These are phyloP conservation scores for Hanseniaspora guilliermondii DNA, from an alignment of 805 yeast species.

Conservation along the genomic window DNA sequence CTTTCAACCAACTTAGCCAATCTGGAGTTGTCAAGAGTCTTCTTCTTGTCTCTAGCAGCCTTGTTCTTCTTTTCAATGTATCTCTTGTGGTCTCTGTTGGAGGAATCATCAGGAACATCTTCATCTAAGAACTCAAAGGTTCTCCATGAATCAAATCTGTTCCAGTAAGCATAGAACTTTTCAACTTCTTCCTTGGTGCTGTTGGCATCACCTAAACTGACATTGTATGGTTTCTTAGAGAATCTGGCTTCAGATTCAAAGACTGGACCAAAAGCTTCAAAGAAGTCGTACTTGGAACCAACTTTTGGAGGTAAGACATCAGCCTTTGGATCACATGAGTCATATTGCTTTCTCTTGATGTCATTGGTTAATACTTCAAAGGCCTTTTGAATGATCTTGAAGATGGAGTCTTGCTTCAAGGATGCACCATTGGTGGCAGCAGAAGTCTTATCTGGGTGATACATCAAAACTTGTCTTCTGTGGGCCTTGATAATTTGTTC, in stretches of 20 bases:
- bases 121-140: slow-evolving; percentile 95
- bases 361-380: slow-evolving; percentile 81
- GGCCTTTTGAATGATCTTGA: slow-evolving; percentile 96
- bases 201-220: slow-evolving; percentile 56
- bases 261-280: slow-evolving; percentile 83
- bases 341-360: slow-evolving; percentile 79
- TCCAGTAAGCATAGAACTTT: slow-evolving; percentile 81
- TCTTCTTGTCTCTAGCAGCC: slow-evolving; percentile 91
- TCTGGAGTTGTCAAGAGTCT: slow-evolving; percentile 93
- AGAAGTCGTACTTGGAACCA: slow-evolving; percentile 64
- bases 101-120: slow-evolving; percentile 97
- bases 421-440: slow-evolving; percentile 54
- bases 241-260: slow-evolving; percentile 85
- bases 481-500: slow-evolving; percentile 93
- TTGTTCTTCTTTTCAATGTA: slow-evolving; percentile 94
- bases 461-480: slow-evolving; percentile 89
- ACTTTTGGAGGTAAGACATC: slow-evolving; percentile 67
- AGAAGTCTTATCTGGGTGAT: slow-evolving; percentile 97
- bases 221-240: slow-evolving; percentile 84
- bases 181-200: slow-evolving; percentile 72
- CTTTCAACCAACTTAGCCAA: slow-evolving; percentile 74
- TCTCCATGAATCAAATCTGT: slow-evolving; percentile 94
- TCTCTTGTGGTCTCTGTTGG: slow-evolving; percentile 98
- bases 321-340: slow-evolving; percentile 85
- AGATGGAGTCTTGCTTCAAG: slow-evolving; percentile 86